Evolutionary conservation across 352 stramenopile species (phyloP).

Genomic region (Phytophthora multivora): DNA sequence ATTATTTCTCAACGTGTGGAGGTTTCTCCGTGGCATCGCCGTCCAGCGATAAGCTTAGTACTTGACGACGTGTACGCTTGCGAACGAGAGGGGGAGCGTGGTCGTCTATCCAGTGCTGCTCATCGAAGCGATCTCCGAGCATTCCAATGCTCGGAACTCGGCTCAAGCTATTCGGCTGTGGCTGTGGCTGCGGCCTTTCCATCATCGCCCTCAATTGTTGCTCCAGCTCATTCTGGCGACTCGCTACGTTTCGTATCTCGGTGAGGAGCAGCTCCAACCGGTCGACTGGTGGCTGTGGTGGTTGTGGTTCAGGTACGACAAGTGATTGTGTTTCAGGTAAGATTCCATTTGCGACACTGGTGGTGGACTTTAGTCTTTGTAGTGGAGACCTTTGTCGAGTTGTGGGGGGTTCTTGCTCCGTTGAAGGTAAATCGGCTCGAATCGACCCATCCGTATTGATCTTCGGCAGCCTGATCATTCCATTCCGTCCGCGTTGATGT

Average conservation of each 20-base stretch:
- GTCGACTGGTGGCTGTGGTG: conserved; percentile 6
- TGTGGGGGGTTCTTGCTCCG: not conserved
- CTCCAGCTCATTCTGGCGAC: conserved; percentile 30
- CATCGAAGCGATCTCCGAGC: conserved; percentile 34
- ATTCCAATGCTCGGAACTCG: conserved; percentile 6
- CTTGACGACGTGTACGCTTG: conserved; percentile 18
- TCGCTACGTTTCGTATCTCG: conserved; percentile 35
- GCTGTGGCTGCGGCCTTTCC: not conserved
- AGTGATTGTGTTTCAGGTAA: not conserved
- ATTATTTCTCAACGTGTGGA: no score
- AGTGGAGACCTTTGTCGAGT: not conserved
- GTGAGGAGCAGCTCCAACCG: conserved; percentile 28
- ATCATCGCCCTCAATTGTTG: conserved; percentile 27
- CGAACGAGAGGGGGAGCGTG: conserved; percentile 29
- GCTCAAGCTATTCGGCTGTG: not conserved
- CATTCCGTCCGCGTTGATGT: conserved; percentile 2
- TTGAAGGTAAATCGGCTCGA: not conserved
- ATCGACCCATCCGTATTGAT: not conserved
- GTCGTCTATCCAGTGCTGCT: conserved; percentile 34
- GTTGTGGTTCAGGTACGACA: not conserved
- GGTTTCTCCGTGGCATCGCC: no score
- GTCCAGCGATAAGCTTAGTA: not conserved
- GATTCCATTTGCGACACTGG: conserved; percentile 2
- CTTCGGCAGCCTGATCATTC: conserved; percentile 7
- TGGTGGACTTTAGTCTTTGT: conserved; percentile 7